phyloP scores from a whole-genome alignment of 192 early-diverging fungal genomes.

The Umbelopsis ramanniana region DNA sequence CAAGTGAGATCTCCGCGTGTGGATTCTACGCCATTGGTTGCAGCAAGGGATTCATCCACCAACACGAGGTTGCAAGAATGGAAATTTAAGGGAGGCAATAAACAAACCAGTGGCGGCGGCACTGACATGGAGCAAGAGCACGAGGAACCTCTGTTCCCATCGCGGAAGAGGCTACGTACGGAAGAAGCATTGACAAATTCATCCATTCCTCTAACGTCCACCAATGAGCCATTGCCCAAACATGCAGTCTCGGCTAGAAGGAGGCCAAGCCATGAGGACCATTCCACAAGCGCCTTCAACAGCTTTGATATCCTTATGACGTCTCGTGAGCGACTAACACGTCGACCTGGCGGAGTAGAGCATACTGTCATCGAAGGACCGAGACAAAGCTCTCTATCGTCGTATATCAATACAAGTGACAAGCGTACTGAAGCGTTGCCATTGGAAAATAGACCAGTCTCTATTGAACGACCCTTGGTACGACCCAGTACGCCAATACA shows the following conservation, averaged over 20 bases:
- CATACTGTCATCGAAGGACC: background rate
- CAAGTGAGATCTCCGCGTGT: no score
- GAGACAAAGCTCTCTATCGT: background rate
- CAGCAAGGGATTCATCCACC: background rate
- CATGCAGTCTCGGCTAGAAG: background rate
- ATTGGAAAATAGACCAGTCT: no score
- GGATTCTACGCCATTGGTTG: background rate
- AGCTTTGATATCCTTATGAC: background rate
- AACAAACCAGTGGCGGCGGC: background rate
- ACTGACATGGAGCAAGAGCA: constrained; percentile 1
- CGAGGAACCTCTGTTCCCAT: constrained; percentile 14
- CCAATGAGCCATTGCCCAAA: background rate
- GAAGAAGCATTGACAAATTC: background rate
- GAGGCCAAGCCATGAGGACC: background rate
- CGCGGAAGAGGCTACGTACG: background rate
- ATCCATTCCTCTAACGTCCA: background rate
- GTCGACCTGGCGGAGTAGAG: background rate
- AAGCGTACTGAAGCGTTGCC: no score
- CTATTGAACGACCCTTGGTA: no score
- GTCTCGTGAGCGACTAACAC: background rate
- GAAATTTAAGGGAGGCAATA: constrained; percentile 13
- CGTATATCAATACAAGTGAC: background rate
- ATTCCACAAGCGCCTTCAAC: background rate
- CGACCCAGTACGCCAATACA: constrained; percentile 13
- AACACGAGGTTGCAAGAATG: background rate